Evolutionary conservation across 2,329 filamentous ascomycete genomes (phyloP).

Genomic region (Neonectria sp.): DNA sequence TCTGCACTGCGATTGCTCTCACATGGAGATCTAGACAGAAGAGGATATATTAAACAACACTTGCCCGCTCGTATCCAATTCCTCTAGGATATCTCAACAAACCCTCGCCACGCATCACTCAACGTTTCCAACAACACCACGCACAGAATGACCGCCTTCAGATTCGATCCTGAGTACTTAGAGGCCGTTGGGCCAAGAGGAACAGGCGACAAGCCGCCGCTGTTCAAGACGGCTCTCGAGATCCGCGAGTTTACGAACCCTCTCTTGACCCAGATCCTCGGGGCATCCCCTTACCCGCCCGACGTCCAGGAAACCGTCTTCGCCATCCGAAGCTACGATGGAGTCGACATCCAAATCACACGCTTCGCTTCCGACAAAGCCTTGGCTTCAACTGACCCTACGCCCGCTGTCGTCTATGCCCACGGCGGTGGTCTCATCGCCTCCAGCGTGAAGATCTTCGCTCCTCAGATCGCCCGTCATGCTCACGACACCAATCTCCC

Average conservation of each 20-base stretch:
- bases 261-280: constrained; percentile 13
- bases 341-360: constrained; percentile 32
- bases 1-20: background rate
- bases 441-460: constrained; percentile 47
- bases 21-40: background rate
- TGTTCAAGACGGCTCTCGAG: constrained; percentile 21
- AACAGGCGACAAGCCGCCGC: constrained; percentile 9
- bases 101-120: background rate
- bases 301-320: constrained; percentile 31
- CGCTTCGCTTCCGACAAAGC: constrained; percentile 30
- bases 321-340: constrained; percentile 36
- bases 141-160: constrained; percentile 3
- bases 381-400: background rate
- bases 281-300: constrained; percentile 2
- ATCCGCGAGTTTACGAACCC: constrained; percentile 20
- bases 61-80: too few species aligned
- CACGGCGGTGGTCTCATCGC: constrained; percentile 60
- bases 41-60: background rate
- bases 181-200: background rate
- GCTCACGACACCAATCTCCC: constrained; percentile 50
- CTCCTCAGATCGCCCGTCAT: constrained; percentile 42
- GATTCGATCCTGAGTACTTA: constrained; percentile 30
- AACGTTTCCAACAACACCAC: background rate
- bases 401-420: constrained; percentile 52
- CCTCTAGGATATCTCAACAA: background rate